phyloP scores from a whole-genome alignment of 192 early-diverging fungal genomes.

The Podila verticillata region DNA sequence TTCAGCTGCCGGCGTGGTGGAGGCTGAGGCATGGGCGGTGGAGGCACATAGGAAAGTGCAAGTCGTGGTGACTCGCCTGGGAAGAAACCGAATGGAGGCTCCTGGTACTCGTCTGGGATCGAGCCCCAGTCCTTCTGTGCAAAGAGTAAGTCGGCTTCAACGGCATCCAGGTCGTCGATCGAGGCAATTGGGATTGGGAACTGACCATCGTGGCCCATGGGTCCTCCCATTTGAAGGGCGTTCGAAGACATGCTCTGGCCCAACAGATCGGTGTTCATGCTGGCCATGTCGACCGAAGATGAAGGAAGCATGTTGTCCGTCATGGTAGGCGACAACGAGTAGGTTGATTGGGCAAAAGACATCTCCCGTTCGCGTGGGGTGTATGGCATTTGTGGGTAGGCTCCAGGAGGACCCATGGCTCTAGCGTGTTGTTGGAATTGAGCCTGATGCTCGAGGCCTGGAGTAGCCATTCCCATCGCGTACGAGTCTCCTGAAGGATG shows the following conservation, averaged over 20 bases:
- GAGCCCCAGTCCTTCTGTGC: slow-evolving; percentile 44
- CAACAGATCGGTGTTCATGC: not conserved
- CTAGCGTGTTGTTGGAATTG: not conserved
- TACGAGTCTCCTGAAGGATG: not conserved
- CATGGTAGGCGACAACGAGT: not conserved
- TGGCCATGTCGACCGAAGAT: not conserved
- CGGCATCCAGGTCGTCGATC: slow-evolving; percentile 6
- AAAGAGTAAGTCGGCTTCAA: slow-evolving; percentile 18
- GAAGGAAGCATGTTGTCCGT: not conserved
- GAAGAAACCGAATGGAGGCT: slow-evolving; percentile 52
- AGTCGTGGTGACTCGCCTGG: slow-evolving; percentile 50
- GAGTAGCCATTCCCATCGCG: not conserved
- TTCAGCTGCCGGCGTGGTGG: slow-evolving; percentile 33
- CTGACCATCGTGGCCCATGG: not conserved
- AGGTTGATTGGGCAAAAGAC: not conserved
- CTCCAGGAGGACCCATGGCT: not conserved
- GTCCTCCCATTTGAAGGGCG: not conserved
- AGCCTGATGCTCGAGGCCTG: not conserved
- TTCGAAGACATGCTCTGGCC: not conserved
- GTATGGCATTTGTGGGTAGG: not conserved
- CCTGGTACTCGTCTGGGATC: slow-evolving; percentile 49
- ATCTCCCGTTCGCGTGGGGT: not conserved
- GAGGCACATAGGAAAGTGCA: slow-evolving; percentile 43
- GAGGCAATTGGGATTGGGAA: not conserved
- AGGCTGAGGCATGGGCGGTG: slow-evolving; percentile 47